Conservation (phyloP, 495 filamentous ascomycete genomes). For the Glarea lozoyensis region DNA sequence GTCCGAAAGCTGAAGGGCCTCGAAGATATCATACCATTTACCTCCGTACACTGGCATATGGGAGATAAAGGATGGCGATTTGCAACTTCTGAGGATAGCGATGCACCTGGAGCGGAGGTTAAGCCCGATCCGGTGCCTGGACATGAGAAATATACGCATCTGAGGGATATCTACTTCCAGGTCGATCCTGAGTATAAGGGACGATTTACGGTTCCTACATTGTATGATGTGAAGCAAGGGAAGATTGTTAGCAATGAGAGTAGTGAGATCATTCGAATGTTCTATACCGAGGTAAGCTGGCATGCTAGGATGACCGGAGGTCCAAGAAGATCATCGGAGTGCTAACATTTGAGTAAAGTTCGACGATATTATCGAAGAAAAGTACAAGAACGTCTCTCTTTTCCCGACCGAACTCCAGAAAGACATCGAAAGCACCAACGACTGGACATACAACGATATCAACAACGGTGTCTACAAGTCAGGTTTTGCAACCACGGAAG, state of each 20-base stretch:
- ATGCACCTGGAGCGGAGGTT: slow-evolving; percentile 42
- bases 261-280: slow-evolving; percentile 69
- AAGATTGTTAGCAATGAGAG: slow-evolving; percentile 82
- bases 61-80: slow-evolving; percentile 73
- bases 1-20: slow-evolving; percentile 73
- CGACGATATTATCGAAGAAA: slow-evolving; percentile 54
- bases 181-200: slow-evolving; percentile 61
- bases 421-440: slow-evolving; percentile 67
- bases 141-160: slow-evolving; percentile 43
- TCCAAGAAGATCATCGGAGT: neutral
- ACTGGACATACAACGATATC: slow-evolving; percentile 62
- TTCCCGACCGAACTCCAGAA: slow-evolving; percentile 49
- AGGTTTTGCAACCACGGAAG: slow-evolving; percentile 51
- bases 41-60: slow-evolving; percentile 60
- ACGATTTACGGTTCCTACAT: slow-evolving; percentile 68
- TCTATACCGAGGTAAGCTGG: slow-evolving; percentile 36
- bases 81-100: slow-evolving; percentile 48
- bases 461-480: slow-evolving; percentile 40
- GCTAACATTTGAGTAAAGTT: slow-evolving; percentile 35
- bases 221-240: slow-evolving; percentile 66
- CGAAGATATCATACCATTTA: slow-evolving; percentile 59
- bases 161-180: slow-evolving; percentile 66
- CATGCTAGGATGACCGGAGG: neutral
- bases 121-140: slow-evolving; percentile 54
- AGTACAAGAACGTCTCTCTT: slow-evolving; percentile 53